Conservation (phyloP, 139 green algal genomes). For the Haematococcus lacustris region DNA sequence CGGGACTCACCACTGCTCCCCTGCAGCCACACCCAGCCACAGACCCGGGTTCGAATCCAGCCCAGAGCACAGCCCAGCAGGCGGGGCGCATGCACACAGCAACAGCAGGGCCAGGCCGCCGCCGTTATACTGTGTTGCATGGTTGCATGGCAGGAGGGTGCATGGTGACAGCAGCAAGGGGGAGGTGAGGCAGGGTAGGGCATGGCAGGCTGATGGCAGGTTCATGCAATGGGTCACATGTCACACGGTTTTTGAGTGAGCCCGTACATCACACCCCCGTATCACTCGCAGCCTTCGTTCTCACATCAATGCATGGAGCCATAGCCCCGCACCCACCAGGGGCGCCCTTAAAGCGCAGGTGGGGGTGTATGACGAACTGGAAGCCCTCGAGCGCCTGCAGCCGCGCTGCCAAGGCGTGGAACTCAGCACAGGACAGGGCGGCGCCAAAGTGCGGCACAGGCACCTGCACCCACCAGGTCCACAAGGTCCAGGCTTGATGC, state of each 20-base stretch:
- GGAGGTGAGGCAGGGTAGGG: background rate
- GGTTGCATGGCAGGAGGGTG: background rate
- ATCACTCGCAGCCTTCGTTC: background rate
- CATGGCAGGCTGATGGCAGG: background rate
- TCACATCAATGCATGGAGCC: conserved; percentile 7
- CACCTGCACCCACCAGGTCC: conserved; percentile 33
- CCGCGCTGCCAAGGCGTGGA: conserved; percentile 60
- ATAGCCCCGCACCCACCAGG: conserved; percentile 38
- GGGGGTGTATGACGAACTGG: conserved; percentile 71
- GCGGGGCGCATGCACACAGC: too few species aligned
- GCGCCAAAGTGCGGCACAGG: conserved; percentile 82
- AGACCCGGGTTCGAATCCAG: too few species aligned
- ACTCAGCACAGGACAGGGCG: conserved; percentile 51
- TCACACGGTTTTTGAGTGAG: background rate
- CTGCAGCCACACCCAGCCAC: too few species aligned
- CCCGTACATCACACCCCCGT: background rate
- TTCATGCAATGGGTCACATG: background rate
- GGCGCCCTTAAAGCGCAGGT: conserved; percentile 67
- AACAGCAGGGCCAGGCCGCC: too few species aligned
- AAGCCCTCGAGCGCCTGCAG: conserved; percentile 25
- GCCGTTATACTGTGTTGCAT: too few species aligned
- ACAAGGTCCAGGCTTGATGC: too few species aligned
- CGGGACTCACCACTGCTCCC: too few species aligned
- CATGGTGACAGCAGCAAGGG: background rate
- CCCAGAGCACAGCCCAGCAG: too few species aligned